Evolutionary conservation across 176 grass and related monocot genomes (phyloP), one percentile per base, ranked within the genome.

Genomic region (Poa pratensis): DNA sequence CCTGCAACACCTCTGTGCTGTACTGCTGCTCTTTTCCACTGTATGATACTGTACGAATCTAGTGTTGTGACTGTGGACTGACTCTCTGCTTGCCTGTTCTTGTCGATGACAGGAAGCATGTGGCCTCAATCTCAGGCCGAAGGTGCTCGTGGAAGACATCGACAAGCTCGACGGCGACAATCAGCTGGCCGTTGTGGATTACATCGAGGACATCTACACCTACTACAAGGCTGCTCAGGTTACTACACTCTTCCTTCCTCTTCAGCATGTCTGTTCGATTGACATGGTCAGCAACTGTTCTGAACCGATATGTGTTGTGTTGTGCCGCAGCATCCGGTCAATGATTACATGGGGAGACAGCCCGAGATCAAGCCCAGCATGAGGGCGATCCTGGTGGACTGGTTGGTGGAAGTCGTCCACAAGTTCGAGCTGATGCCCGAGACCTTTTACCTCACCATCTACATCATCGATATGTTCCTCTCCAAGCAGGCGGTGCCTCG

Each of bases 161-260:
- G 94, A 96, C 72, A 81, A 80, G 78, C 22, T 61, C 0, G 94
- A 96, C 68, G 50, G 46, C 6, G 77, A 83, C 27, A 80, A 96
- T 24, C 59, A 93, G 80, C 35, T 88, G 2, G 94, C 91, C 30
- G 74, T 93, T 6, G 88, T 93, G 2, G 91, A 96, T 14, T 96
- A 96, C 50, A 51, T 93, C 1, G 91, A 91, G 11, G 94, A 96
- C 57, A 90, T 96, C 26, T 96, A 96, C 72, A 85, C 71, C 22
- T 96, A 86, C 67, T 96, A 96, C 57, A 96, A 80, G 67, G 6
- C 27, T 3, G 77, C 67, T 2, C 77, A 96, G 90, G 90, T 95
- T 84, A 72, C n/a, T 57, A 17, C 42, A 9, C 18, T 19, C 42
- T 53, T 60, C 1, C 5, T 85, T 32, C 51, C 14, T 82, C 24